A percentile compares a stretch with the other conserved stretches of the same genome.
Conservation (phyloP, 2,329 filamentous ascomycete genomes). For the Colletotrichum endophyticum region DNA sequence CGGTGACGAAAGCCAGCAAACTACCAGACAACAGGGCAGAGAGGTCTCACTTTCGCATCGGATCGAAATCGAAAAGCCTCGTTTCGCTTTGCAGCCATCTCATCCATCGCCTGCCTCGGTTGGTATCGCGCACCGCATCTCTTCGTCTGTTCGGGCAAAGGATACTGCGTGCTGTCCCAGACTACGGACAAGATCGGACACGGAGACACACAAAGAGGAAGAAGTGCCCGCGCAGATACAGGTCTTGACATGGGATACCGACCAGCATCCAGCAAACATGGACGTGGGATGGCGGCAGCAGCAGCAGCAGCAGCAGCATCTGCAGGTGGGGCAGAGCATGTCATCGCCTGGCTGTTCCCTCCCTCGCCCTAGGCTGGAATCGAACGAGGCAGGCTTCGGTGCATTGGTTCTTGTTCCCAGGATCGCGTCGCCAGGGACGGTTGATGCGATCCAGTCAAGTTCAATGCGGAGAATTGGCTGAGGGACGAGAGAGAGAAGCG, state of each 20-base stretch:
- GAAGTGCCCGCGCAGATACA: neutral
- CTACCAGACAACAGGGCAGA: neutral
- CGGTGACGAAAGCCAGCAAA: neutral
- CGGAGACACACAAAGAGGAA: neutral
- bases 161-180: neutral
- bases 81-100: neutral
- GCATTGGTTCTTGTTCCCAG: constrained; percentile 11
- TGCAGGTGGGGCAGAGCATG: constrained; percentile 14
- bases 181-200: neutral
- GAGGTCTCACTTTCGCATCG: neutral
- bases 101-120: neutral
- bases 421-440: constrained; percentile 1
- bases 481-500: neutral
- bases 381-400: constrained; percentile 15
- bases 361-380: neutral
- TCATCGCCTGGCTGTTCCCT: constrained; percentile 9
- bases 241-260: neutral
- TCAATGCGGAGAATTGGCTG: constrained; percentile 12
- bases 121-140: neutral
- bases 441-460: constrained; percentile 22
- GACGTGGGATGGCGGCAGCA: neutral
- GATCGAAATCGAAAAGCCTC: neutral
- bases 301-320: neutral
- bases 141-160: neutral
- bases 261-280: neutral